phyloP scores from a whole-genome alignment of 192 early-diverging fungal species.

The Entomortierella chlamydospora region DNA sequence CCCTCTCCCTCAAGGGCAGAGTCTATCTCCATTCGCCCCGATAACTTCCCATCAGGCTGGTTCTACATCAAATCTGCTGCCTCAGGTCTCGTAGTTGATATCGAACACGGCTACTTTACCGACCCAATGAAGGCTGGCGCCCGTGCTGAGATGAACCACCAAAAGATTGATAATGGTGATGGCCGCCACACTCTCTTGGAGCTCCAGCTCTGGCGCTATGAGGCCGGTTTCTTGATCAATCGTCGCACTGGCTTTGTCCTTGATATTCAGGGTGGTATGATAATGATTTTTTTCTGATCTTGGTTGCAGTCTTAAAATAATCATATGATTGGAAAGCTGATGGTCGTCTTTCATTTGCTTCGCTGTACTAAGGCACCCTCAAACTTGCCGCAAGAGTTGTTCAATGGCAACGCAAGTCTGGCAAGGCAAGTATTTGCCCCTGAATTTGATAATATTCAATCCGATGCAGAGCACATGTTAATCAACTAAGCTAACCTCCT shows the following conservation, averaged over 20 bases:
- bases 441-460: no score
- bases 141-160: slow-evolving; percentile 55
- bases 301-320: not conserved
- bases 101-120: slow-evolving; percentile 49
- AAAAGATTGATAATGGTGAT: slow-evolving; percentile 49
- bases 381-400: slow-evolving; percentile 41
- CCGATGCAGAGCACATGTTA: no score
- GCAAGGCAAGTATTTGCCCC: slow-evolving; percentile 12
- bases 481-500: no score
- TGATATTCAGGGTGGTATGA: slow-evolving; percentile 52
- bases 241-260: slow-evolving; percentile 51
- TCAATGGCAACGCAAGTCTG: slow-evolving; percentile 49
- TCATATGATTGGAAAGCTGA: no score
- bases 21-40: slow-evolving; percentile 49
- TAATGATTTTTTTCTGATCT: no score
- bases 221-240: slow-evolving; percentile 56
- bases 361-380: slow-evolving; percentile 35
- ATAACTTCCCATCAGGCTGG: slow-evolving; percentile 52
- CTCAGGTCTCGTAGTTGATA: slow-evolving; percentile 52
- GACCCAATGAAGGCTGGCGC: slow-evolving; percentile 55
- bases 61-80: slow-evolving; percentile 54
- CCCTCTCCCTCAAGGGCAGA: slow-evolving; percentile 51
- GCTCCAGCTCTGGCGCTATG: slow-evolving; percentile 57
- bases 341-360: no score
- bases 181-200: slow-evolving; percentile 45